Conservation (phyloP, 2,329 filamentous ascomycete species). For the Dactylellina haptotyla region DNA sequence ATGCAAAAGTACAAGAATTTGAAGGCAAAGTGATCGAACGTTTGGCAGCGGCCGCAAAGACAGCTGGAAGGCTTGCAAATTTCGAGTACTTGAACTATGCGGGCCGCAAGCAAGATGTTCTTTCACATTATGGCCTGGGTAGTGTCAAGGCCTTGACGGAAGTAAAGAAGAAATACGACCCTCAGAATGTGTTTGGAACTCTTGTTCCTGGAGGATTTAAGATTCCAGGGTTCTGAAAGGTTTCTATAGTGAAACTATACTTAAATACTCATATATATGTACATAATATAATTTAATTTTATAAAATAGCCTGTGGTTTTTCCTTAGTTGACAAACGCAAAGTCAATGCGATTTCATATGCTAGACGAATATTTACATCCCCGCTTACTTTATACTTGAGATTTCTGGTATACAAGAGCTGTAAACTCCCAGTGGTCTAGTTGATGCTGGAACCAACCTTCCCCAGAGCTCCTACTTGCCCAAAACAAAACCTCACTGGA, state of each 20-base stretch:
- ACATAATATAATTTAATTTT: background rate
- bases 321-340: too few relatives aligned
- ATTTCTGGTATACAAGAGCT: too few relatives aligned
- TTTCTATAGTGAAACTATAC: background rate
- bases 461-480: too few relatives aligned
- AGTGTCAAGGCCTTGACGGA: constrained; percentile 59
- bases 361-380: too few relatives aligned
- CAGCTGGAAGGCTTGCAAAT: constrained; percentile 59
- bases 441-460: too few relatives aligned
- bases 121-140: constrained; percentile 62
- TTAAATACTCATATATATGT: background rate
- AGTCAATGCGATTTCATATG: too few relatives aligned
- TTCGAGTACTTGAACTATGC: constrained; percentile 66
- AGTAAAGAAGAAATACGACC: constrained; percentile 58
- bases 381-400: too few relatives aligned
- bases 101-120: constrained; percentile 62
- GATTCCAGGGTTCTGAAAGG: constrained; percentile 35
- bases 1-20: constrained; percentile 12
- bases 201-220: constrained; percentile 60
- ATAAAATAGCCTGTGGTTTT: too few relatives aligned
- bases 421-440: too few relatives aligned
- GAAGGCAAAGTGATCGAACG: constrained; percentile 47
- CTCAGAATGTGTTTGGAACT: constrained; percentile 58
- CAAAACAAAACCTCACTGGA: too few relatives aligned
- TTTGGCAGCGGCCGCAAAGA: constrained; percentile 58